Base-by-base conservation (phyloP, 352 stramenopile species). In the Globisporangium camurandrum region DNA sequence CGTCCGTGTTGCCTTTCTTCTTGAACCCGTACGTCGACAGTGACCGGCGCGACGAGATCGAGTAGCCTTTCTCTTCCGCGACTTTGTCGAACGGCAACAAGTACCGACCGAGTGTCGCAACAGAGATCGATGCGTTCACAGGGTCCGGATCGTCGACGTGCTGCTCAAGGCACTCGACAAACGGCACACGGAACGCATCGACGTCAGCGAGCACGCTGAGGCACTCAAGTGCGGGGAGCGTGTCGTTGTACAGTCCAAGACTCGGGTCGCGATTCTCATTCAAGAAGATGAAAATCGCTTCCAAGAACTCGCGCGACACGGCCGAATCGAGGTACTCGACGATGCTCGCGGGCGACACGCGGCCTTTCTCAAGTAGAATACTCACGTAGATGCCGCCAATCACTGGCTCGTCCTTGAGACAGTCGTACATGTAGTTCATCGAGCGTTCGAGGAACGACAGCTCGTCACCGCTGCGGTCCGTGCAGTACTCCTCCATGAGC, bases 381-480 rank as follows among this genome's bases (percentile, higher is more conserved):
- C 64, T 59, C 17, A 92, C 44, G 53, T 86, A 92, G 16, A 92
- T 84, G 9, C 75, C 77, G 30, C 75, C 77, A 39, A 89, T 67
- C 24, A 70, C 67, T 10, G 80, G 77, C 24, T 92, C 77, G 7
- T 66, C 62, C 37, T 81, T 83, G 11, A 92, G 46, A 47, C 77
- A 87, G 59, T 89, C 77, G 51, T 92, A 92, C 71, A 88, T 87
- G 59, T 92, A 76, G 50, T 69, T 85, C 1, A 66, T 73, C 4
- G 75, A 66, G 43, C 57, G 86, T 48, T 92, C 80, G 49, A 92
- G 40, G 46, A 89, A 80, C 0, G 71, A 79, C 34, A 88, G 40
- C 26, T 72, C 73, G 30, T 88, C 68, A 14, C 59, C 70, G 51
- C 51, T 68, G 17, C 39, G 53, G 49, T 85, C 66, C 11, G 63